Evolutionary conservation across 208 protist genomes (phyloP), one percentile per base, ranked within the genome.

Genomic region (Naegleria gruberi): DNA sequence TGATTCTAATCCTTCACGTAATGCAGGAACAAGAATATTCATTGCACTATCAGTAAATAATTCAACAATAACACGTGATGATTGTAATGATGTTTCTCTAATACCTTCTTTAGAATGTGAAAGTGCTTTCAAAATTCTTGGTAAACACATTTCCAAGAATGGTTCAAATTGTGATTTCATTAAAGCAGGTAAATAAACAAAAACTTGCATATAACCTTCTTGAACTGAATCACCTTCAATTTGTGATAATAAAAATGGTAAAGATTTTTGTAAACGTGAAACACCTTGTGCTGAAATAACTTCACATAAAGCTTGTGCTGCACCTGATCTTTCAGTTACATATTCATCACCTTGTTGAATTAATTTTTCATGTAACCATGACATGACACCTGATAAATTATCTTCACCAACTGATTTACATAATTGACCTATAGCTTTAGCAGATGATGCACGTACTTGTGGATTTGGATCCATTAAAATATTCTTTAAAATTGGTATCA

Each of bases 151-250:
- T 4, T 95, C 94, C n/a, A 97, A 92, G 86, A 98, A 94, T 91
- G 95, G 95, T 91, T 97, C 96, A 88, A 92, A 94, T 82, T 93
- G 91, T 30, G 92, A 84, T 83, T 87, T 90, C 65, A 98, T 92
- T 17, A 95, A 96, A 84, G 94, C 95, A 42, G 96, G 96, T 74
- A 96, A 92, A 93, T 97, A 97, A 51, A 97, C 94, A 93, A 98
- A 96, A 74, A 98, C 94, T 91, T 97, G 96, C 41, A 98, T 91
- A 92, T 97, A 97, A 37, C 95, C 96, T 90, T 98, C 95, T n/a
- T 95, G 91, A 89, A 97, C 95, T 10, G 94, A 91, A 34, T 95
- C 94, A 40, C 44, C 44, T 34, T 34, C 26, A 55, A 87, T 87
- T 87, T 87, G 83, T 26, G 87, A 73, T 41, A 91, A 55, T 12